Conservation (phyloP, 1,284 basidiomycete species). For the Sutorius eximius region DNA sequence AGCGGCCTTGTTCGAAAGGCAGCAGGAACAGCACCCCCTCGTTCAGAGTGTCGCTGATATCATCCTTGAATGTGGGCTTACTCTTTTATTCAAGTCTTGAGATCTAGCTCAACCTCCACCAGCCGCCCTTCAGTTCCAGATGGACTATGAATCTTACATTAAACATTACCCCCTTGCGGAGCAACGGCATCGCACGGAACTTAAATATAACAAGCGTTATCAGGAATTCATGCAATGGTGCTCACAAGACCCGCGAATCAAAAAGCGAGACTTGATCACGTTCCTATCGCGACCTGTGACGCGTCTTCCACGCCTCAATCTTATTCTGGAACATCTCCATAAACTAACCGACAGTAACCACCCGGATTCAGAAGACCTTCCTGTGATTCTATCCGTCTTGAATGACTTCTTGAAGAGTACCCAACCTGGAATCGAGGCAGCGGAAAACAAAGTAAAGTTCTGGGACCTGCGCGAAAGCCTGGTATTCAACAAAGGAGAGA, state of each 20-base stretch:
- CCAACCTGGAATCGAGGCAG: slow-evolving; percentile 80
- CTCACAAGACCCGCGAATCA: slow-evolving; percentile 63
- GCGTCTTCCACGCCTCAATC: slow-evolving; percentile 71
- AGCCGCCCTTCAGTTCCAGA: slow-evolving; percentile 51
- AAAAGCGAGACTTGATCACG: slow-evolving; percentile 76
- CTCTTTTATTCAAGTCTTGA: slow-evolving; percentile 7
- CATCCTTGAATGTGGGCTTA: slow-evolving; percentile 61
- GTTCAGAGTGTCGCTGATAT: slow-evolving; percentile 77
- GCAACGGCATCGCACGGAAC: slow-evolving; percentile 71
- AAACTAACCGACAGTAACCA: slow-evolving; percentile 66
- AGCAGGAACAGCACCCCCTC: slow-evolving; percentile 77
- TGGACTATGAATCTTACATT: slow-evolving; percentile 74
- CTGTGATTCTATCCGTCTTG: slow-evolving; percentile 61
- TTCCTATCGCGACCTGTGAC: slow-evolving; percentile 83
- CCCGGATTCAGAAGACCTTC: slow-evolving; percentile 67
- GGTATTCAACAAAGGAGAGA: slow-evolving; percentile 71
- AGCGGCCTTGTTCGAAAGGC: slow-evolving; percentile 65
- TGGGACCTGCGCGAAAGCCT: slow-evolving; percentile 76
- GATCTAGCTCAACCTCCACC: slow-evolving; percentile 19
- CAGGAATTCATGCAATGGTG: slow-evolving; percentile 63
- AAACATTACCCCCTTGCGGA: slow-evolving; percentile 83
- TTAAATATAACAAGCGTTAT: slow-evolving; percentile 64
- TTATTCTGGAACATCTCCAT: slow-evolving; percentile 68
- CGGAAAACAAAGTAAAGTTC: slow-evolving; percentile 81
- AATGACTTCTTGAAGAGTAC: slow-evolving; percentile 72